Conservation (phyloP, 2,329 filamentous ascomycete genomes). For the Mollisiaceae sp. region DNA sequence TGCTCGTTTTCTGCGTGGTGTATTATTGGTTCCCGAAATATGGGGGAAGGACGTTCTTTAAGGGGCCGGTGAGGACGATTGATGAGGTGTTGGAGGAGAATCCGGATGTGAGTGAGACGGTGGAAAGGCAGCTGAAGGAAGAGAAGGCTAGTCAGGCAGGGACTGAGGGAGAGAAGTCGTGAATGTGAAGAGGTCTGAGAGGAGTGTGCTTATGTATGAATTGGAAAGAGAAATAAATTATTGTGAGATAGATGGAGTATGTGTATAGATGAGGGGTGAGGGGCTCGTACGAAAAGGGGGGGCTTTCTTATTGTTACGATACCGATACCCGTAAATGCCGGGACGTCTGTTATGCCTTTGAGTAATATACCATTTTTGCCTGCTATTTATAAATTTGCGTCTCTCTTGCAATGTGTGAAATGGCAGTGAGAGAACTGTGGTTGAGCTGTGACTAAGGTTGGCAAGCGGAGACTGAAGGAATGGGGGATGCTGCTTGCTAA, state of each 20-base stretch:
- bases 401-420: background rate
- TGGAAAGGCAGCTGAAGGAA: conserved; percentile 28
- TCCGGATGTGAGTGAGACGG: conserved; percentile 11
- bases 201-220: background rate
- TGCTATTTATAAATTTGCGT: background rate
- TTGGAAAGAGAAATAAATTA: background rate
- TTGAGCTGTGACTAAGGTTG: conserved; percentile 5
- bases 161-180: background rate
- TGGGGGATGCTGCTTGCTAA: no score
- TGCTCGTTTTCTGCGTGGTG: conserved; percentile 40
- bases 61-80: conserved; percentile 39
- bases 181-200: no score
- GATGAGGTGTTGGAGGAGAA: conserved; percentile 35
- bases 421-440: background rate
- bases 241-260: background rate
- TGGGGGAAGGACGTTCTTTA: conserved; percentile 43
- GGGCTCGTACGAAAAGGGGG: no score
- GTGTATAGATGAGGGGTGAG: background rate
- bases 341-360: background rate
- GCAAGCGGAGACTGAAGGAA: background rate
- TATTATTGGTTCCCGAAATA: conserved; percentile 41
- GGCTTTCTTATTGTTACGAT: background rate
- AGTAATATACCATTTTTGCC: background rate
- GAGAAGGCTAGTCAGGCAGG: conserved; percentile 11
- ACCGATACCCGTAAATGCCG: background rate